Conservation (phyloP, 225 moss, liverwort and hornwort genomes). For the Marchantia polymorpha region DNA sequence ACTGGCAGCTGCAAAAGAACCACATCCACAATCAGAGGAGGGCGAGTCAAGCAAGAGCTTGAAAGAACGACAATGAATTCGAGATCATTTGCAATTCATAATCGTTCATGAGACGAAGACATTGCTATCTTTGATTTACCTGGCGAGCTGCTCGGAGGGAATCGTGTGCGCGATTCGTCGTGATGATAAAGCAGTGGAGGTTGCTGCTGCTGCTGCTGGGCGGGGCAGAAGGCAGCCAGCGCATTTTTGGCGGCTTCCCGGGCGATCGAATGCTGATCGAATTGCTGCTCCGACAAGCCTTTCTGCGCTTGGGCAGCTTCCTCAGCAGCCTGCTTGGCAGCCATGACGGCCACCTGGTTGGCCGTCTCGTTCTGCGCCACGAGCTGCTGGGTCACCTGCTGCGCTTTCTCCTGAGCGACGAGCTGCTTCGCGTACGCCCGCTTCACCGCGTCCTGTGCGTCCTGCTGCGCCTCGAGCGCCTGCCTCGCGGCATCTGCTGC, state of each 20-base stretch:
- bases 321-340: constrained; percentile 37
- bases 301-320: constrained; percentile 32
- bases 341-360: constrained; percentile 33
- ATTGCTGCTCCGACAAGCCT: constrained; percentile 26
- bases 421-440: constrained; percentile 34
- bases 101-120: neutral
- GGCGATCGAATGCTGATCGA: constrained; percentile 24
- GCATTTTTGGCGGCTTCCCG: constrained; percentile 33
- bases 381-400: constrained; percentile 36
- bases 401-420: constrained; percentile 39
- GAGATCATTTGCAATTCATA: neutral
- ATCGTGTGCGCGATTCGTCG: neutral
- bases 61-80: no score
- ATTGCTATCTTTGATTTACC: neutral
- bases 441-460: constrained; percentile 37
- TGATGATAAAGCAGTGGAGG: neutral
- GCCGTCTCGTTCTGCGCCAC: constrained; percentile 31
- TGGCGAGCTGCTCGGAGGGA: constrained; percentile 20
- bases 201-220: constrained; percentile 20
- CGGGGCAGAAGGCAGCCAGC: constrained; percentile 6
- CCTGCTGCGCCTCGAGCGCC: constrained; percentile 37
- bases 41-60: neutral
- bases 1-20: neutral
- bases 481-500: constrained; percentile 35
- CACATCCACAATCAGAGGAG: neutral